A percentile compares a stretch with the other conserved stretches of the same genome.
phyloP scores from a whole-genome alignment of 202 grass and related monocot species.

The Schoenoplectus tabernaemontani region DNA sequence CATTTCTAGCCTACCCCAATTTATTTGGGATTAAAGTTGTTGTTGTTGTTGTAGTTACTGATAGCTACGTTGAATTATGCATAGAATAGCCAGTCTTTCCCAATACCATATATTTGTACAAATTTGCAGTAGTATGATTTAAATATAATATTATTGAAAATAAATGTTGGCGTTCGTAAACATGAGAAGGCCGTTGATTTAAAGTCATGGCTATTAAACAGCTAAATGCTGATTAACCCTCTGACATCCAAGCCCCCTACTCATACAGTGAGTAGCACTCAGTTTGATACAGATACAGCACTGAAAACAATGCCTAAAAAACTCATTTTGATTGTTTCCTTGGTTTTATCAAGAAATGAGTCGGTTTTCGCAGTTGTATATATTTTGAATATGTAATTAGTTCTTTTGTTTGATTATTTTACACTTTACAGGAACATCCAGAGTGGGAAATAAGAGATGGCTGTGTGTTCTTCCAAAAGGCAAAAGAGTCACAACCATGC shows the following conservation, averaged over 20 bases:
- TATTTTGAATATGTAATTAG: background rate
- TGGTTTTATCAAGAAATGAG: background rate
- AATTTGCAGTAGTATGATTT: background rate
- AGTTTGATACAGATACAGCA: background rate
- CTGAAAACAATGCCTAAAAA: background rate
- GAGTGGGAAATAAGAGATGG: constrained; percentile 82
- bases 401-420: background rate
- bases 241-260: background rate
- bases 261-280: background rate
- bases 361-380: background rate
- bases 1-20: too few species aligned
- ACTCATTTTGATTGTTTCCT: background rate
- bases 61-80: background rate
- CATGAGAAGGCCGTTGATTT: too few species aligned
- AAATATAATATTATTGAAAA: background rate
- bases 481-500: constrained; percentile 73
- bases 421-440: constrained; percentile 48
- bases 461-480: constrained; percentile 76
- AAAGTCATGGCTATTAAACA: background rate
- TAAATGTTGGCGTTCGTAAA: background rate
- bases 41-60: too few species aligned
- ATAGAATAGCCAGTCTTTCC: background rate
- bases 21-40: too few species aligned
- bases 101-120: background rate
- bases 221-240: background rate